Evolutionary conservation across 2,329 filamentous ascomycete species (phyloP), one percentile per base, ranked within the genome.

Genomic region (Arthroderma uncinatum): DNA sequence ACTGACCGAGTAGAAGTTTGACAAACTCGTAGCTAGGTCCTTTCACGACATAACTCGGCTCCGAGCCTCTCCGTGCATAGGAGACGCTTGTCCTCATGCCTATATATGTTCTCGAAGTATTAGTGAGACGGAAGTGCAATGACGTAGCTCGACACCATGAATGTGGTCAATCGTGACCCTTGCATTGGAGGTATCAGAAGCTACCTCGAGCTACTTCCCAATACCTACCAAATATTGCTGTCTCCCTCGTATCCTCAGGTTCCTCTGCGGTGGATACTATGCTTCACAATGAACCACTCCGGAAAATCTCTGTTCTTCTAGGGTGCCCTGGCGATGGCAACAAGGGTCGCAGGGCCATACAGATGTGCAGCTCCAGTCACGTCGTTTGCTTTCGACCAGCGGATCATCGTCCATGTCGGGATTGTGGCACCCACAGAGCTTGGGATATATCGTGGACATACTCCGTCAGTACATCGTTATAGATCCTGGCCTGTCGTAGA

Each of bases 321-420:
- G 23, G 14, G 28, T 7, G 4, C 28, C 28, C 25, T 25, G n/a
- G 44, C 6, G 25, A 30, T n/a, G 12, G 23, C 4, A 50, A 50
- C 28, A 50, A 16, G 47, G 47, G 23, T 30, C 33, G 16, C 19
- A 10, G 40, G 25, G 47, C 47, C 47, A 50, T 30, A 50, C 47
- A 50, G 47, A 50, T 23, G 25, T 30, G 47, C 47, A 50, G 47
- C n/a, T 50, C 28, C 47, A 16, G 47, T 19, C 47, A 50, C 47
- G 47, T 16, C 25, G 25, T 33, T 50, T 50, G 47, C 40, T 47
- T 47, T 16, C n/a, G 16, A 12, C 12, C 47, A 33, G 47, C 9
- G 47, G 28, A 16, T 28, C 40, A 3, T 21, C 40, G 19, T 10
- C 40, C 40, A 6, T 23, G 40, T 36, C 9, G 12, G 12, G 28